Evolutionary conservation across 1,139 yeast species (phyloP), one percentile per base, ranked within the genome.

Genomic region (Pichia sp.): DNA sequence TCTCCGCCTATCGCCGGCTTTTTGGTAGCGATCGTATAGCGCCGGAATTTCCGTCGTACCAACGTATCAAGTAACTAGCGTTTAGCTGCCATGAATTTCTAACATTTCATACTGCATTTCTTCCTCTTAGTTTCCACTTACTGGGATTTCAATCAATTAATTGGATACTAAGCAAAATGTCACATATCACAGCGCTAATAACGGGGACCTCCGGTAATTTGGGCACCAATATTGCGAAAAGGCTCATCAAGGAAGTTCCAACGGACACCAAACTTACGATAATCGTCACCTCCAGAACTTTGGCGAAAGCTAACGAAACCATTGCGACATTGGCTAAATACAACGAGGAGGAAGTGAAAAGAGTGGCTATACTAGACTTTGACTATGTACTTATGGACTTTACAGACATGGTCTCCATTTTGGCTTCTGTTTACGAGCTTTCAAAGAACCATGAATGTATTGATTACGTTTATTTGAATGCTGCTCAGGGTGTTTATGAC

Each of bases 301-400:
- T 91, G 31, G 87, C 95, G 6, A 74, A 84, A 40, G 95, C 77
- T 10, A 77, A 79, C 42, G 85, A 83, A 41, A 81, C 80, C n/a
- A 83, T 87, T 29, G 68, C 66, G 19, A 55, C 63, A 32, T 75
- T 88, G 43, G 74, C 78, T 44, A 57, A 60, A 6, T 73, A 70
- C 53, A 73, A 72, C 19, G 62, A 59, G 12, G 28, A 41, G n/a
- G 30, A 38, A 20, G 58, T 60, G 13, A 54, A 53, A 10, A 66
- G 80, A 38, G 5, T 13, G 2, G 82, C 77, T 0, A 63, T 68
- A 24, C 67, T 88, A 7, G 94, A 85, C 51, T 88, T 81, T 53
- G 98, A 91, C 59, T 91, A 88, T 49, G 56, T 87, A 3, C 64
- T 88, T 34, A 78, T 91, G 22, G 97, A 91, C 56, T 87, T 91